Conservation (phyloP, 2,329 filamentous ascomycete genomes). For the Pseudogymnoascus sp. region DNA sequence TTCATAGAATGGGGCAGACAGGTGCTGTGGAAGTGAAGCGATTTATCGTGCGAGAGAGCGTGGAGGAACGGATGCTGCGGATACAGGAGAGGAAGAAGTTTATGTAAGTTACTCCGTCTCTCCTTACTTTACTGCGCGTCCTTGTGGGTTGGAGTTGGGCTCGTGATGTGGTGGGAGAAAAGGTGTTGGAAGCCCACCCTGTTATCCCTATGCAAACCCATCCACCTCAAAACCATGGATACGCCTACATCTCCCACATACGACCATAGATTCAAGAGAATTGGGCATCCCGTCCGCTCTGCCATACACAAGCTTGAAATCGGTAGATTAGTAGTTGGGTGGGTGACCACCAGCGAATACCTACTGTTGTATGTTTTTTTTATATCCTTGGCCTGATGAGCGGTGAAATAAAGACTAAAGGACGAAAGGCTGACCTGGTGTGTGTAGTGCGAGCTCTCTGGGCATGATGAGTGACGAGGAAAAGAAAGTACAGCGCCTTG, state of each 20-base stretch:
- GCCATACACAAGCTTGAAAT: conserved; percentile 20
- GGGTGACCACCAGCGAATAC: conserved; percentile 24
- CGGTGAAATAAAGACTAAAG: neutral
- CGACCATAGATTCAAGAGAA: conserved; percentile 23
- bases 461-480: conserved; percentile 95
- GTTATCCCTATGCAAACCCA: neutral
- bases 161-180: neutral
- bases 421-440: conserved; percentile 9
- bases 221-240: neutral
- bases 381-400: neutral
- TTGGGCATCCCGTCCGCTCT: conserved; percentile 25
- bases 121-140: conserved; percentile 11
- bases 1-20: conserved; percentile 93
- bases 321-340: conserved; percentile 25
- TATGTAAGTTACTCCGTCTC: conserved; percentile 53
- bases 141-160: conserved; percentile 19
- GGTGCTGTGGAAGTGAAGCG: conserved; percentile 76
- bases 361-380: conserved; percentile 22
- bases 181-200: neutral
- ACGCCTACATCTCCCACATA: conserved; percentile 14
- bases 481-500: conserved; percentile 79
- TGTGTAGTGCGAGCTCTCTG: conserved; percentile 71
- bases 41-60: conserved; percentile 83
- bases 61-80: conserved; percentile 89
- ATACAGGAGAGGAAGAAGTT: conserved; percentile 96